Evolutionary conservation across 768 basidiomycete genomes (phyloP).

Genomic region (Nidularia sp.): DNA sequence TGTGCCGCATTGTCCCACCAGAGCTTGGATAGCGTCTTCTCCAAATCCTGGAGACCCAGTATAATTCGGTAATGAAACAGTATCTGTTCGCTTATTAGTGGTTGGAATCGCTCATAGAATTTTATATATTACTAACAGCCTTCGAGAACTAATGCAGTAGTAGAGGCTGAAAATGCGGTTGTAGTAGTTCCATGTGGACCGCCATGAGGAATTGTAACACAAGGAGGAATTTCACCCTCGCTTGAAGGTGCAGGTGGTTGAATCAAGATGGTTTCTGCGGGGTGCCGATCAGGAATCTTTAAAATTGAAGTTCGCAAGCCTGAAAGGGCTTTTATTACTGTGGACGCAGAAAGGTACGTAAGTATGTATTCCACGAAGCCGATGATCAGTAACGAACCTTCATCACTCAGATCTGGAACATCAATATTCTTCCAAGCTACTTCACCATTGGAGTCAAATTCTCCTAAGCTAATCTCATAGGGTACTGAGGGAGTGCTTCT

Average conservation of each 20-base stretch:
- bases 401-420: slow-evolving; percentile 29
- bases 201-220: slow-evolving; percentile 55
- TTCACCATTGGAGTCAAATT: slow-evolving; percentile 17
- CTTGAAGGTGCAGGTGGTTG: slow-evolving; percentile 16
- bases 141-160: slow-evolving; percentile 46
- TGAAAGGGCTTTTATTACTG: slow-evolving; percentile 40
- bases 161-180: slow-evolving; percentile 41
- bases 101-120: background rate
- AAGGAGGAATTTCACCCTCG: slow-evolving; percentile 28
- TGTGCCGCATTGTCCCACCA: slow-evolving; percentile 57
- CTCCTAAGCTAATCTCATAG: slow-evolving; percentile 45
- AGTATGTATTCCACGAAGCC: too few relatives aligned
- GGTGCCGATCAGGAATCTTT: slow-evolving; percentile 43
- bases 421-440: slow-evolving; percentile 38
- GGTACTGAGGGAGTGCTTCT: slow-evolving; percentile 46
- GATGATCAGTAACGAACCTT: slow-evolving; percentile 25
- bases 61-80: slow-evolving; percentile 60
- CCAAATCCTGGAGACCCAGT: slow-evolving; percentile 67
- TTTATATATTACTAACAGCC: slow-evolving; percentile 44
- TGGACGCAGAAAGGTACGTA: too few relatives aligned
- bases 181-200: slow-evolving; percentile 53
- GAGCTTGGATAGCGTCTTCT: slow-evolving; percentile 47
- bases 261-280: slow-evolving; percentile 54
- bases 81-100: slow-evolving; percentile 32
- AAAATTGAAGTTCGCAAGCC: slow-evolving; percentile 38